Evolutionary conservation across 257 asterid species (phyloP).

Genomic region (Plantago elongata): DNA sequence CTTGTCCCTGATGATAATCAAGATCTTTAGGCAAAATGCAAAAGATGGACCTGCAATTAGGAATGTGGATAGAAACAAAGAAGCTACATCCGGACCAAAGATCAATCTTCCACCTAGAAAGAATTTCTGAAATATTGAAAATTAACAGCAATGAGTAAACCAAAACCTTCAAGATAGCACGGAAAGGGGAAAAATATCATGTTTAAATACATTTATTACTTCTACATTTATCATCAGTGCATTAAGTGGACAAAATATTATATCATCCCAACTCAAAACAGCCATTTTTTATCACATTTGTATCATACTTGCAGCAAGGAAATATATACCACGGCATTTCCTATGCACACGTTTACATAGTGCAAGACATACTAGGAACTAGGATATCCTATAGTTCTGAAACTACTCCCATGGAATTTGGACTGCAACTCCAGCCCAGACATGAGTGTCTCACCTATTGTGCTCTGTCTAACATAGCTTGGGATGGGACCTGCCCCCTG

Average conservation of each 20-base stretch:
- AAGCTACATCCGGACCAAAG: conserved; percentile 82
- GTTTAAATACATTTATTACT: not conserved
- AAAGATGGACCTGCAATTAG: conserved; percentile 60
- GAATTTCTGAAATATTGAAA: conserved; percentile 58
- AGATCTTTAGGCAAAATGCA: conserved; percentile 55
- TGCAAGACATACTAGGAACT: too few species aligned
- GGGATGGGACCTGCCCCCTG: too few species aligned
- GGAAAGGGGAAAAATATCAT: not conserved
- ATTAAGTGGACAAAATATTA: not conserved
- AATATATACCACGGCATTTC: too few species aligned
- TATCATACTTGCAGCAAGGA: too few species aligned
- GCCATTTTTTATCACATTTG: not conserved
- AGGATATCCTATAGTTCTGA: too few species aligned
- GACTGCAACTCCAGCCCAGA: too few species aligned
- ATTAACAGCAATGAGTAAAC: conserved; percentile 16
- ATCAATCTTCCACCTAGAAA: conserved; percentile 84
- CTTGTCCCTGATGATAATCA: conserved; percentile 29
- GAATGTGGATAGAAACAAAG: conserved; percentile 55
- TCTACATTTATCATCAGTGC: too few species aligned
- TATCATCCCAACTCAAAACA: not conserved
- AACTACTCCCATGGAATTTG: too few species aligned
- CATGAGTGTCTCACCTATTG: too few species aligned
- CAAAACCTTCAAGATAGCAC: conserved; percentile 3
- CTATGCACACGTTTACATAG: too few species aligned
- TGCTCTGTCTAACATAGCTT: too few species aligned